Base-by-base conservation (phyloP, 202 grass and related monocot genomes). In the Cymbopogon flexuosus region DNA sequence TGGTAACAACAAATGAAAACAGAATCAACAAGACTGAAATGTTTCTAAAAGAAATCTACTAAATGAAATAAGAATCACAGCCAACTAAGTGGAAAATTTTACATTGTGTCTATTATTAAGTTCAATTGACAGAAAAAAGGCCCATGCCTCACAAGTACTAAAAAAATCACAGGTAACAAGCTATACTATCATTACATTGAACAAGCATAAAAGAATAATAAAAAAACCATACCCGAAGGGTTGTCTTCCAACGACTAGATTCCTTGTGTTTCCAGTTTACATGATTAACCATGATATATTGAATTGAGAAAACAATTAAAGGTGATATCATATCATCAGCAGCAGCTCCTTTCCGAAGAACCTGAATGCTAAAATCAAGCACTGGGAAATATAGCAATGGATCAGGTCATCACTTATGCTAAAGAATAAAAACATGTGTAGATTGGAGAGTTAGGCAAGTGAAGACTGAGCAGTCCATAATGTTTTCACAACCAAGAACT, bases 251-350 rank as follows among this genome's bases (percentile, higher is more conserved):
- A 62, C 30, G 54, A 84, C 85, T 85, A 72, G 69, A 54, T 36
- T 90, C 90, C 81, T 88, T 94, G 81, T 87, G 90, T 81, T 92
- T 94, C 94, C 91, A 97, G 46, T 87, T 90, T 70, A 94, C 83
- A 92, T 94, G 94, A 91, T 97, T 94, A 80, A 94, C 84, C 81
- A 94, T 68, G 65, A 94, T 81, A 80, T 94, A 91, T 58, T 94
- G 89, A 83, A 94, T 51, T 72, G 86, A 89, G 66, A 97, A 97
- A 75, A 86, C 73, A 83, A 94, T 73, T 75, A 92, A 83, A 37
- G 89, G 11, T 62, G 63, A 90, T 76, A 94, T 79, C 39, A 82
- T 82, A 84, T 82, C 86, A 89, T 89, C 88, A 60, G 80, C 89
- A 12, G 67, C 80, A 22, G 79, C 66, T 67, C 89, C 90, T 84